Evolutionary conservation across 345 rosid genomes (phyloP).

Genomic region (Hibiscus tridactylites): DNA sequence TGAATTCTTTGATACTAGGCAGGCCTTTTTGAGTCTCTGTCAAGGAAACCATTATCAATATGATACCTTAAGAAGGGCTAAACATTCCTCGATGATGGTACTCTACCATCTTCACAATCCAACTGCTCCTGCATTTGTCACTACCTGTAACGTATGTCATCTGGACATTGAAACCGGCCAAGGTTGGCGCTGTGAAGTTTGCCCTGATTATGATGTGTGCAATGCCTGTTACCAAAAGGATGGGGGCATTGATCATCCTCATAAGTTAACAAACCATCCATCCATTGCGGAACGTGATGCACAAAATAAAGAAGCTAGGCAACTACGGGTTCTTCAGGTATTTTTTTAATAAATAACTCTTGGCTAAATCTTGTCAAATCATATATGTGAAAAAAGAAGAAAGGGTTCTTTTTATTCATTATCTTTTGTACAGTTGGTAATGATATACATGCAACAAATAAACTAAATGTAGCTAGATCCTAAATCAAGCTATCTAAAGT

Average conservation of each 20-base stretch:
- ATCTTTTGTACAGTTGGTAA: neutral
- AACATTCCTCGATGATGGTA: conserved; percentile 99
- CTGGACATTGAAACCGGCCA: conserved; percentile 96
- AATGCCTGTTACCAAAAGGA: conserved; percentile 79
- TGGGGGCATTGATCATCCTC: conserved; percentile 82
- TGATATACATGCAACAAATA: neutral
- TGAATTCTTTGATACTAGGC: conserved; percentile 94
- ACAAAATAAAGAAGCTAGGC: conserved; percentile 96
- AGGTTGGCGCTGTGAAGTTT: conserved; percentile 98
- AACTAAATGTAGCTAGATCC: neutral
- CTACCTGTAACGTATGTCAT: conserved; percentile 71
- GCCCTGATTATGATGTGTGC: conserved; percentile 95
- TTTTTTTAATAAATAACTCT: neutral
- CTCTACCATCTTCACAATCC: conserved; percentile 99
- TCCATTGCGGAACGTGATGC: conserved; percentile 87
- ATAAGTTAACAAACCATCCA: conserved; percentile 88
- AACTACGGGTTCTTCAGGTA: conserved; percentile 78
- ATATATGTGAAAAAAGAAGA: neutral
- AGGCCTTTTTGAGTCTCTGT: conserved; percentile 96
- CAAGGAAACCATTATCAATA: conserved; percentile 99
- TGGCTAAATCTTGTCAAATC: neutral
- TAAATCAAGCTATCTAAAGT: neutral
- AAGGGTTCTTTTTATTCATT: neutral
- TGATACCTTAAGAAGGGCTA: conserved; percentile 95
- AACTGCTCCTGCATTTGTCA: conserved; percentile 95